Evolutionary conservation across 179 eudicot genomes (phyloP).

Genomic region (Spinacia oleracea): DNA sequence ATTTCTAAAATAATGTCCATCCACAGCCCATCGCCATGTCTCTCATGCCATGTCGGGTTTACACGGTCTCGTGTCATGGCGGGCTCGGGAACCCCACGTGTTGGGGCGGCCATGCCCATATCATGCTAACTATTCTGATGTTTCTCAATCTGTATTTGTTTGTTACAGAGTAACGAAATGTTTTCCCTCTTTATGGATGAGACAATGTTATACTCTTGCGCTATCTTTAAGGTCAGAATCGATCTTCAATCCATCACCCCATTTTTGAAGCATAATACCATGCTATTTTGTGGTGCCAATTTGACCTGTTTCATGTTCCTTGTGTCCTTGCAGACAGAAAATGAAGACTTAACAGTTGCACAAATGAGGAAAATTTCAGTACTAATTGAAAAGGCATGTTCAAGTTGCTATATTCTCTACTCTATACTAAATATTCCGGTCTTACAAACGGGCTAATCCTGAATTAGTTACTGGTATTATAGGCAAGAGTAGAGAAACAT

Average conservation of each 20-base stretch:
- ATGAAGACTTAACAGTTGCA: constrained; percentile 76
- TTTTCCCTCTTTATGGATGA: constrained; percentile 93
- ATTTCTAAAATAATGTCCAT: too few species aligned
- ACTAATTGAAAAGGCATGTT: constrained; percentile 65
- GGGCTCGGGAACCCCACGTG: too few species aligned
- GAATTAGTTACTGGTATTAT: neutral
- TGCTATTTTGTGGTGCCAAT: too few species aligned
- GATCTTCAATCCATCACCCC: neutral
- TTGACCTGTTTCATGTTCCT: neutral
- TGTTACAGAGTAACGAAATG: constrained; percentile 75
- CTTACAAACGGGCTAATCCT: too few species aligned
- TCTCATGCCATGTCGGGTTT: too few species aligned
- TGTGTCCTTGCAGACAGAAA: constrained; percentile 41
- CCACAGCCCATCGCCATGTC: too few species aligned
- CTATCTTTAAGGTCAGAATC: constrained; percentile 73
- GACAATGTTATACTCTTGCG: constrained; percentile 93
- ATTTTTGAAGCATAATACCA: neutral
- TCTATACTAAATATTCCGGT: too few species aligned
- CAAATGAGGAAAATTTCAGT: constrained; percentile 74
- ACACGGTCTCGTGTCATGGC: too few species aligned
- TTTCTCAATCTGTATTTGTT: neutral
- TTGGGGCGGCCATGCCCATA: too few species aligned
- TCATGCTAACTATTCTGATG: too few species aligned
- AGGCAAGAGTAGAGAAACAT: constrained; percentile 67
- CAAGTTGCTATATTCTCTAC: too few species aligned